These are phyloP conservation scores for Nitzschia sp. DNA, from an alignment of 108 stramenopile genomes.

Conservation along the genomic window DNA sequence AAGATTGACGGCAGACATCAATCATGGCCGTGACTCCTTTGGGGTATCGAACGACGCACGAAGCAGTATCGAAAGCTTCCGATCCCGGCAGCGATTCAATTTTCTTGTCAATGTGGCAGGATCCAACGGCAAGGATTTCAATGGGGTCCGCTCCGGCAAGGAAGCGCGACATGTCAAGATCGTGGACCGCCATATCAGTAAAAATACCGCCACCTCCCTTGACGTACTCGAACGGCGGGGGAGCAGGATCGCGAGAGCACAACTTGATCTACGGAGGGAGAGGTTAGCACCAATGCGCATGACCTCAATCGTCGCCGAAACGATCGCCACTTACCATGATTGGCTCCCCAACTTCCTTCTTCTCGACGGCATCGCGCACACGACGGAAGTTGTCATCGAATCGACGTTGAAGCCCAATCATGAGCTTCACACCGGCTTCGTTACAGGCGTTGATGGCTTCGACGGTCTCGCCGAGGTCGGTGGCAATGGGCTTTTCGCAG, in stretches of 20 bases:
- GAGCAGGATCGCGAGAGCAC: conserved; percentile 92
- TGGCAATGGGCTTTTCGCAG: conserved; percentile 96
- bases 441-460: conserved; percentile 46
- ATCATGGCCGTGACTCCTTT: conserved; percentile 89
- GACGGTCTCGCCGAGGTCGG: conserved; percentile 89
- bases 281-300: background rate
- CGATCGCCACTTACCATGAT: conserved; percentile 69
- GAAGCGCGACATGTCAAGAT: conserved; percentile 96
- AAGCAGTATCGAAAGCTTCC: conserved; percentile 93
- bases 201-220: conserved; percentile 97
- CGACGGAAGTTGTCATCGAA: conserved; percentile 95
- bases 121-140: conserved; percentile 87
- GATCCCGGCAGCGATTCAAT: conserved; percentile 85
- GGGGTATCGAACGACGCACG: conserved; percentile 90
- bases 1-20: conserved; percentile 95
- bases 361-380: conserved; percentile 77
- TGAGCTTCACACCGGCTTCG: conserved; percentile 46
- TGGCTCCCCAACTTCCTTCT: conserved; percentile 88
- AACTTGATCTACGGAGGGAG: conserved; percentile 65
- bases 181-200: conserved; percentile 98
- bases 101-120: conserved; percentile 93
- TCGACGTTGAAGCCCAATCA: conserved; percentile 94
- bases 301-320: background rate
- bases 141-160: conserved; percentile 90
- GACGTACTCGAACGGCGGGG: conserved; percentile 94